Conservation (phyloP, 306 rosid species). For the Phaseolus lunatus region DNA sequence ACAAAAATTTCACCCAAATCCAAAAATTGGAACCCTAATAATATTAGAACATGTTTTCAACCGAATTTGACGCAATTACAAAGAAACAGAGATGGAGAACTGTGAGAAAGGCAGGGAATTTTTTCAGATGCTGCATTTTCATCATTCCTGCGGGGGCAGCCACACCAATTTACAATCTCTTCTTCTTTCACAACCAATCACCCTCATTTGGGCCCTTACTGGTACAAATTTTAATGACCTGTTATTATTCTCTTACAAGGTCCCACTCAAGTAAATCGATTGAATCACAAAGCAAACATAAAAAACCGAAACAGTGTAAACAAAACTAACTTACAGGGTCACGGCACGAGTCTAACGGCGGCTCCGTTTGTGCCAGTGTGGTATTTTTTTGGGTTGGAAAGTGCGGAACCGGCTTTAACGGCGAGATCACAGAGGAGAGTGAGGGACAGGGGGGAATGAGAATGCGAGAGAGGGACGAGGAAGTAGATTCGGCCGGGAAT, state of each 20-base stretch:
- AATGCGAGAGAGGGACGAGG: conserved; percentile 58
- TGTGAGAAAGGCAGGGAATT: not conserved
- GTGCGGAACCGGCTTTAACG: conserved; percentile 63
- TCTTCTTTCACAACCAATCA: not conserved
- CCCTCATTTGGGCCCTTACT: conserved; percentile 1
- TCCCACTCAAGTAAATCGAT: conserved; percentile 15
- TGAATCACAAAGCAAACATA: not conserved
- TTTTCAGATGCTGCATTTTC: not conserved
- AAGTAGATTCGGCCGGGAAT: conserved; percentile 77
- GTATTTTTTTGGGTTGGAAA: not conserved
- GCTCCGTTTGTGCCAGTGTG: not conserved
- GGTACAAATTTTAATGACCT: not conserved
- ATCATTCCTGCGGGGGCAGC: conserved; percentile 9
- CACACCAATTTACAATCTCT: conserved; percentile 19
- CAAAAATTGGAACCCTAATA: not conserved
- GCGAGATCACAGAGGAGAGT: conserved; percentile 70
- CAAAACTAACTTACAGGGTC: not conserved
- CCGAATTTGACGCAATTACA: not conserved
- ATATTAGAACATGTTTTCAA: not conserved
- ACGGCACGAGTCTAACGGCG: not conserved
- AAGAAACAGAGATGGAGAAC: not conserved
- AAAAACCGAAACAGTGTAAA: not conserved
- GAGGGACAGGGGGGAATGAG: conserved; percentile 57
- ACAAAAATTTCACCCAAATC: not conserved
- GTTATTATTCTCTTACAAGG: not conserved